Base-by-base conservation (phyloP, 345 rosid species). In the Brassica cretica region DNA sequence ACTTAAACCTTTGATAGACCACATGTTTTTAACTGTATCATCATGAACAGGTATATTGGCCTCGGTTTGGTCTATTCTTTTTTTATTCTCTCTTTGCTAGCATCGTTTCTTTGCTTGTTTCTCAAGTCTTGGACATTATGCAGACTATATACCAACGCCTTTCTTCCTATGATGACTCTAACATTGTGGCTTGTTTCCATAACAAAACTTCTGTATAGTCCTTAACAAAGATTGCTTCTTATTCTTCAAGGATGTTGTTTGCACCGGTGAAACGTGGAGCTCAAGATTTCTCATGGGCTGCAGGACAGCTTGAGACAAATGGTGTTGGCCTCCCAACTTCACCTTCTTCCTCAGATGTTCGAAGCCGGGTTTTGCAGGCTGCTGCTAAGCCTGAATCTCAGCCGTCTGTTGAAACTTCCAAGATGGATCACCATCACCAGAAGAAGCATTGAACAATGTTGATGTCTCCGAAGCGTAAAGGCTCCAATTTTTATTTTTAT, bases 331-430 rank as follows among this genome's bases (percentile, higher is more conserved):
- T 93, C 32, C 96, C 99, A 10, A 93, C 98, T 5, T 92, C 96
- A 19, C 98, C 99, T 74, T 95, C 98, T 39, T 91, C 98, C n/a
- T 78, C 76, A 39, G 98, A 91, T 62, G 92, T 91, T 65, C 94
- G 88, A 80, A 91, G 80, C 81, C 85, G 97, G 41, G 98, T 92
- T 68, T 82, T 92, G 78, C 84, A 91, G 76, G 98, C 98, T 61
- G 97, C 98, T 15, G 97, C 97, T 6, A 92, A 89, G 82, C 98
- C 79, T 66, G 96, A 91, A 87, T 92, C 98, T 77, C 88, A 94
- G 66, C 97, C 97, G 1, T 88, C 97, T 8, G 94, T 83, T 71
- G 79, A 82, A 64, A 78, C 91, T 0, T 18, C 87, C 82, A 79
- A 73, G 78, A 68, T 62, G 74, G 51, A 72, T 32, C 70, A 46